These are phyloP conservation scores for Penicillium sp. DNA, from an alignment of 2,329 filamentous ascomycete species.

Conservation along the genomic window DNA sequence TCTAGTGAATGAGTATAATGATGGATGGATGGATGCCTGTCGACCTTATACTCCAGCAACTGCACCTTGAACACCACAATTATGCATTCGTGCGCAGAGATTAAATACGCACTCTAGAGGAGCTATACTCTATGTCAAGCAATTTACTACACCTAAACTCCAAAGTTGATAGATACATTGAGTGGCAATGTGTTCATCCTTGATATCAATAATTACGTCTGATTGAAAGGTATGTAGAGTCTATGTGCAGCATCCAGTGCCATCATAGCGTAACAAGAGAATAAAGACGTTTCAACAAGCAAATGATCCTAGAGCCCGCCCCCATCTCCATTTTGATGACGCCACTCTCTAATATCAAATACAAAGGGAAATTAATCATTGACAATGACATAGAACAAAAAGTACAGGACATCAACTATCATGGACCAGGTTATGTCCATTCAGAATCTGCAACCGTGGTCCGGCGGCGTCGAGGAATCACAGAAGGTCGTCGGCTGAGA, in stretches of 20 bases:
- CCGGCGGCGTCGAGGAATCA: slow-evolving; percentile 39
- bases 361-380: slow-evolving; percentile 2
- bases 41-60: no score
- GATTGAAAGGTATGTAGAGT: slow-evolving; percentile 17
- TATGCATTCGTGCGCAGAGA: no score
- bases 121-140: background rate
- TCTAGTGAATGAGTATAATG: no score
- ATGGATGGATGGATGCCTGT: no score
- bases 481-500: slow-evolving; percentile 33
- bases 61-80: no score
- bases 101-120: no score
- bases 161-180: background rate
- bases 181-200: background rate
- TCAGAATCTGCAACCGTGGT: slow-evolving; percentile 40
- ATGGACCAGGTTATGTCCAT: slow-evolving; percentile 27
- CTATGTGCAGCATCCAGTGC: slow-evolving; percentile 26
- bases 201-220: slow-evolving; percentile 14
- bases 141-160: no score
- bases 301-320: slow-evolving; percentile 11
- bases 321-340: slow-evolving; percentile 7
- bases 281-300: slow-evolving; percentile 6
- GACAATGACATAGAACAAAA: background rate
- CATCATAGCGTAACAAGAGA: slow-evolving; percentile 12
- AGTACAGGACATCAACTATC: slow-evolving; percentile 1
- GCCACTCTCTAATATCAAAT: slow-evolving; percentile 10